These are phyloP conservation scores for Pseudopediastrum boryanum DNA, from an alignment of 139 green algal species.

Conservation along the genomic window DNA sequence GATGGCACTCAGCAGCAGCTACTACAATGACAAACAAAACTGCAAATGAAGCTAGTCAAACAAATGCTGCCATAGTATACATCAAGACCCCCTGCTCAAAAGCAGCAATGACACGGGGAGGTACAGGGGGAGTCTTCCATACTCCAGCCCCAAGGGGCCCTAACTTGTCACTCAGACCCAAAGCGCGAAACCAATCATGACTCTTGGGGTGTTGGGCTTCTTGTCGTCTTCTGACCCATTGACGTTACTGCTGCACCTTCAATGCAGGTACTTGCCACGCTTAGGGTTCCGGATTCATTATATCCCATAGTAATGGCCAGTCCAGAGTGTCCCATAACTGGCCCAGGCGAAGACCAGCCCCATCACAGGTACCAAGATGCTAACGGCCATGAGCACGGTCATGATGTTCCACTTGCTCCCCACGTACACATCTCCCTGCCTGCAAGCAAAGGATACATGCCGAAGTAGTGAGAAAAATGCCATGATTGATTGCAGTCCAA, in stretches of 20 bases:
- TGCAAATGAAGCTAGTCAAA: too few relatives aligned
- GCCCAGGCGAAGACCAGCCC: slow-evolving; percentile 27
- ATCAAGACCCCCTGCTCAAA: too few relatives aligned
- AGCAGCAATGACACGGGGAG: neutral
- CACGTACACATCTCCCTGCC: slow-evolving; percentile 38
- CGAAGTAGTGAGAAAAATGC: too few relatives aligned
- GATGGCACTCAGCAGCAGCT: too few relatives aligned
- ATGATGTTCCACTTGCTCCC: slow-evolving; percentile 40
- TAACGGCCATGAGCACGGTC: slow-evolving; percentile 10
- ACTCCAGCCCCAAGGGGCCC: neutral
- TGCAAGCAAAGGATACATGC: neutral
- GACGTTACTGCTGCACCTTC: neutral
- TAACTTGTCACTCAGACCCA: neutral
- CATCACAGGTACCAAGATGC: slow-evolving; percentile 8
- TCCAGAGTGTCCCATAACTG: slow-evolving; percentile 31
- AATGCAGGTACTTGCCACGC: neutral
- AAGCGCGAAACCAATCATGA: neutral
- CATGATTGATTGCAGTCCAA: too few relatives aligned
- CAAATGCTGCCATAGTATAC: too few relatives aligned
- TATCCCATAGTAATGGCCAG: slow-evolving; percentile 21
- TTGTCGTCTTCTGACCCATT: neutral
- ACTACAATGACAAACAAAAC: too few relatives aligned
- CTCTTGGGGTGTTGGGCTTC: neutral
- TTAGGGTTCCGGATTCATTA: neutral
- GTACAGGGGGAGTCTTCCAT: neutral